Conservation (phyloP, 345 rosid species). For the Euphorbia tirucalli region DNA sequence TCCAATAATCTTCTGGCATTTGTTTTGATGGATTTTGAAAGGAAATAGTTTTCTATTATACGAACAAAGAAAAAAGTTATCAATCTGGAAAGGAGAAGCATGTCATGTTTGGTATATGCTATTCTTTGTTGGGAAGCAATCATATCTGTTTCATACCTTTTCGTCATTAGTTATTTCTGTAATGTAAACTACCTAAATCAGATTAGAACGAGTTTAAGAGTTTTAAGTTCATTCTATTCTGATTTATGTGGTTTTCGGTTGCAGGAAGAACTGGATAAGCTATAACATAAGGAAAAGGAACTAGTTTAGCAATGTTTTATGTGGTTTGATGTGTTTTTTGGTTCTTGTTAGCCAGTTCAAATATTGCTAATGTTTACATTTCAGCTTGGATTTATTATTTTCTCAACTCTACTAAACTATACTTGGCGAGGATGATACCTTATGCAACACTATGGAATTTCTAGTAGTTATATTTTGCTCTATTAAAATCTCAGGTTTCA, state of each 20-base stretch:
- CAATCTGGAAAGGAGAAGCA: neutral
- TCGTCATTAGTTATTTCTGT: neutral
- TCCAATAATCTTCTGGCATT: neutral
- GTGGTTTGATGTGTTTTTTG: no score
- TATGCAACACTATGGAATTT: neutral
- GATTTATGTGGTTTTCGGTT: neutral
- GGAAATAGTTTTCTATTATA: neutral
- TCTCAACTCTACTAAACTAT: neutral
- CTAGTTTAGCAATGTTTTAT: neutral
- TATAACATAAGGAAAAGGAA: neutral
- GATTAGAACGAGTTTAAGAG: neutral
- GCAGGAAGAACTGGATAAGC: neutral
- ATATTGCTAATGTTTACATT: neutral
- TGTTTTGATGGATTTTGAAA: neutral
- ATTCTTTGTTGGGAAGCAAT: neutral
- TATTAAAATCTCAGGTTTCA: neutral
- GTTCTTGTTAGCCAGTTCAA: no score
- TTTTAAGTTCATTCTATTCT: neutral
- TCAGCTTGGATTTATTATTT: slow-evolving; percentile 2
- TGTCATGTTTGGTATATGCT: neutral
- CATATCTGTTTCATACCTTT: neutral
- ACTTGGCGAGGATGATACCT: neutral
- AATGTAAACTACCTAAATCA: neutral
- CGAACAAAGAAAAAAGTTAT: neutral
- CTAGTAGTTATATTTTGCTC: neutral